Evolutionary conservation across 2,329 filamentous ascomycete species (phyloP), one percentile per base, ranked within the genome.

Genomic region (Nemania diffusa): DNA sequence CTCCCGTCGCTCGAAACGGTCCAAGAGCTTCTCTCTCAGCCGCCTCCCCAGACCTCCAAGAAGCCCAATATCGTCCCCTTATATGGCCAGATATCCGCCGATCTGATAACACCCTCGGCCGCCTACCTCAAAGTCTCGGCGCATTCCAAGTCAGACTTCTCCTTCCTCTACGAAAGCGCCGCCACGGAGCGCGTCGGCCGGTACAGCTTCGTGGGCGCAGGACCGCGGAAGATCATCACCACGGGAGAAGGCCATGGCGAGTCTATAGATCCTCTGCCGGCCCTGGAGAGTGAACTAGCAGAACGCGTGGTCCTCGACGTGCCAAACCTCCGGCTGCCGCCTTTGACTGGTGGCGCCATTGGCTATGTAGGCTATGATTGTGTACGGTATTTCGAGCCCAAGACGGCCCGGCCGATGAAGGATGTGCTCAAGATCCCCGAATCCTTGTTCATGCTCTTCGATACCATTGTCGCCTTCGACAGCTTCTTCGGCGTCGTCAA

Each of bases 351-450:
- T 46, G 96, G 96, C 57, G 96, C 94, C 13, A 93, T 99, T 75
- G 96, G 96, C 67, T 99, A 98, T 79, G 93, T 98, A 5, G 94
- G 94, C 60, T 99, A 99, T 78, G 96, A 99, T 79, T 99, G 96
- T 79, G 93, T 99, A 75, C 90, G 91, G 77, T 98, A 98, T 81
- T 99, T 99, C 74, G 96, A 99, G 84, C 96, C 96, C 69, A 97
- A 94, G 85, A 98, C 96, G n/a, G 90, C 90, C 27, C 88, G 94
- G 57, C 89, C 93, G 2, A 89, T 97, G 84, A 91, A 96, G 80
- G 96, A 99, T 80, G 87, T 97, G 32, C 86, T 98, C 24, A 83
- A 91, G 67, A 92, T 98, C 48, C 96, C 96, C 0, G 96, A 99
- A 84, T 94, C 93, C 66, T 84, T 98, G 32, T 98, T 99, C 79